phyloP scores from a whole-genome alignment of 2,329 filamentous ascomycete genomes.

The Xylogone sp. region DNA sequence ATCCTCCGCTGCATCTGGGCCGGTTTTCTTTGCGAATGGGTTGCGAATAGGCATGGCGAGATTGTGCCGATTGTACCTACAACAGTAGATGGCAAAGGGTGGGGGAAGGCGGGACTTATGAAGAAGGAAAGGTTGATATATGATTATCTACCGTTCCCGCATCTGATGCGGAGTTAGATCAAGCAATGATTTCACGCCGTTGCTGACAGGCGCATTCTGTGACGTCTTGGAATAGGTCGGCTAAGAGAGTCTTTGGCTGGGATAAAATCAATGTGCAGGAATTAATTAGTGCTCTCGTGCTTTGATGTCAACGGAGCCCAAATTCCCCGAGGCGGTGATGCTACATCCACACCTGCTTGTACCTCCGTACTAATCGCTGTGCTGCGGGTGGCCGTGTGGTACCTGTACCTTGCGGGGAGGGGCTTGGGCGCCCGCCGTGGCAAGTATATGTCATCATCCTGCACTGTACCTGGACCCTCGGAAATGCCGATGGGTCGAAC shows the following conservation, averaged over 20 bases:
- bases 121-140: constrained; percentile 1
- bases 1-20: constrained; percentile 41
- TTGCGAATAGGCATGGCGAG: constrained; percentile 66
- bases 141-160: neutral
- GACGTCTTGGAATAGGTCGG: neutral
- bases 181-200: neutral
- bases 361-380: no score
- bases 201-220: neutral
- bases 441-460: no score
- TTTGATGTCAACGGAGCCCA: no score
- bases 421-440: no score
- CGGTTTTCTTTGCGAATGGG: constrained; percentile 57
- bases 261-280: neutral
- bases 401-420: no score
- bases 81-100: no score
- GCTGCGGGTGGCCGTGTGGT: no score
- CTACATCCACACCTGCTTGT: no score
- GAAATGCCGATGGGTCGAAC: no score
- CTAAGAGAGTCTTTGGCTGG: neutral
- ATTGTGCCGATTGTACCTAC: neutral
- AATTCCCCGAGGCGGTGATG: no score
- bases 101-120: constrained; percentile 11
- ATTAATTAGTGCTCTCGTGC: neutral
- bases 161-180: neutral
- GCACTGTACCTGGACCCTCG: no score